These are phyloP conservation scores for Neurospora sp. DNA, from an alignment of 495 filamentous ascomycete species.

Conservation along the genomic window DNA sequence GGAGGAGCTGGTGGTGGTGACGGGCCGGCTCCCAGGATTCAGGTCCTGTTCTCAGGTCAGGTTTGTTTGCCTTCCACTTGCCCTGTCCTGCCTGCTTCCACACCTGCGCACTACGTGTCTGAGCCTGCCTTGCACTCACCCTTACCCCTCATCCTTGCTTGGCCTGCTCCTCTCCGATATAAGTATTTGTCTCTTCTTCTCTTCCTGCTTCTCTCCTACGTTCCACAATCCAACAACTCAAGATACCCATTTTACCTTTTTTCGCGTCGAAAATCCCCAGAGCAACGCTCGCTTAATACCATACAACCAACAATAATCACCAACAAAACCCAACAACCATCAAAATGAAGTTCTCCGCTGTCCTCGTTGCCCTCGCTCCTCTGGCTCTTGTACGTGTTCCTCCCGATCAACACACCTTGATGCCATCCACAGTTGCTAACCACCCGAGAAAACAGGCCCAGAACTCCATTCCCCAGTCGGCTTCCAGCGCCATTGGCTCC, in stretches of 20 bases:
- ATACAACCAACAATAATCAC: not conserved
- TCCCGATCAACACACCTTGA: not conserved
- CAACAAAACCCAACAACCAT: slow-evolving; percentile 1
- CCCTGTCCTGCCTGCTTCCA: not conserved
- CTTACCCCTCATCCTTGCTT: not conserved
- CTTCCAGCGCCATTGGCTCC: slow-evolving; percentile 9
- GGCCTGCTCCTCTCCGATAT: not conserved
- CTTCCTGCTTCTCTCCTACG: not conserved
- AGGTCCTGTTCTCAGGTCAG: not conserved
- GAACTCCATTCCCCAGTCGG: slow-evolving; percentile 5
- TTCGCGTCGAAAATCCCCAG: not conserved
- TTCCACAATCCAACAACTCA: not conserved
- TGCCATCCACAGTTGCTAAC: slow-evolving; percentile 1
- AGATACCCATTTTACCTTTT: not conserved
- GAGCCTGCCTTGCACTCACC: not conserved
- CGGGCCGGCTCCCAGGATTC: not conserved
- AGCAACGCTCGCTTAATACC: not conserved
- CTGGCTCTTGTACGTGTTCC: slow-evolving; percentile 17
- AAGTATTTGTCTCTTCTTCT: not conserved
- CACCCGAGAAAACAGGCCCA: slow-evolving; percentile 14
- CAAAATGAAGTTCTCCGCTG: slow-evolving; percentile 17
- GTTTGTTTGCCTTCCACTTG: not conserved
- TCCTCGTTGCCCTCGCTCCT: slow-evolving; percentile 17
- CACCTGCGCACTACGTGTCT: not conserved
- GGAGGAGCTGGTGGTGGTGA: not conserved